phyloP scores from a whole-genome alignment of 768 basidiomycete species.

The Hysterangium stoloniferum region DNA sequence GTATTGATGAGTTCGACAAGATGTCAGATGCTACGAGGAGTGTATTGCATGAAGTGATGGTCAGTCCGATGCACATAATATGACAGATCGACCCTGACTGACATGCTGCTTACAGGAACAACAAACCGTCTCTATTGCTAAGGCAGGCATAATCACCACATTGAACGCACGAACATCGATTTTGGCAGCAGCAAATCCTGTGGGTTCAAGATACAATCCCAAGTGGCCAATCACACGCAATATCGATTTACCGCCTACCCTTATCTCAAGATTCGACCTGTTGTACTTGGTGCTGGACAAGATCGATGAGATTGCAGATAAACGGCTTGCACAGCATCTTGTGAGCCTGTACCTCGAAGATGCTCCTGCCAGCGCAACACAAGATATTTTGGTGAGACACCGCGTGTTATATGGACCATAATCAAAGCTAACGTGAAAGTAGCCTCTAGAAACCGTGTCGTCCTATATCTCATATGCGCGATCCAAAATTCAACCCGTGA shows the following conservation, averaged over 20 bases:
- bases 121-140: constrained; percentile 98
- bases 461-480: constrained; percentile 94
- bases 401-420: background rate
- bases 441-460: constrained; percentile 87
- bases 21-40: constrained; percentile 98
- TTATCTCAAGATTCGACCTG: constrained; percentile 96
- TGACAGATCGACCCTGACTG: background rate
- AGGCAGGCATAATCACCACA: constrained; percentile 98
- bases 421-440: background rate
- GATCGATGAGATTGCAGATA: constrained; percentile 82
- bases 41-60: constrained; percentile 99
- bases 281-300: constrained; percentile 93
- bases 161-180: constrained; percentile 98
- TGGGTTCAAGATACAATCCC: constrained; percentile 91
- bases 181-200: constrained; percentile 94
- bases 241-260: constrained; percentile 94
- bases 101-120: constrained; percentile 65
- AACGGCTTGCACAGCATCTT: constrained; percentile 84
- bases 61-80: constrained; percentile 24
- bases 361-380: constrained; percentile 51
- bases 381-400: constrained; percentile 68
- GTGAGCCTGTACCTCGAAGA: constrained; percentile 95
- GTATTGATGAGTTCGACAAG: constrained; percentile 99
- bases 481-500: constrained; percentile 72
- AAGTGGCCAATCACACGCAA: constrained; percentile 89